A percentile compares a stretch with the other conserved stretches of the same genome.
Evolutionary conservation across 2,329 filamentous ascomycete species (phyloP).

Genomic region (Penicillium sp.): DNA sequence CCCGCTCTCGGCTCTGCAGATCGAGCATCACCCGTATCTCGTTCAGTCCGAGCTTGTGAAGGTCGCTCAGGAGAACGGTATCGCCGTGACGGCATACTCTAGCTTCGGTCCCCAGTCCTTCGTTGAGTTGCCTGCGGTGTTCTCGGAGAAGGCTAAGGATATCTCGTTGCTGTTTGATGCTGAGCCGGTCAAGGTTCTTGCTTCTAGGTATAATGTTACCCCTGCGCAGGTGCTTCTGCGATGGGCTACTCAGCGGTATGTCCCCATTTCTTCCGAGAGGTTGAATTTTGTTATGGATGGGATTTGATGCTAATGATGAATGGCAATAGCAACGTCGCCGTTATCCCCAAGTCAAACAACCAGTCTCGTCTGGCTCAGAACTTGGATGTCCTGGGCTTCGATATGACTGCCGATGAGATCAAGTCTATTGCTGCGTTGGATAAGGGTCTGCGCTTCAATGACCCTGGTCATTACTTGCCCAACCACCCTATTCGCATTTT

Average conservation of each 20-base stretch:
- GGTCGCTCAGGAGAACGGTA: slow-evolving; percentile 18
- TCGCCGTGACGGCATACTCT: slow-evolving; percentile 21
- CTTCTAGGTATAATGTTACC: slow-evolving; percentile 12
- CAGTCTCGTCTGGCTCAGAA: slow-evolving; percentile 17
- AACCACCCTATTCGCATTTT: slow-evolving; percentile 20
- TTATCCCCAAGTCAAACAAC: slow-evolving; percentile 24
- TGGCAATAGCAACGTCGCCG: slow-evolving; percentile 8
- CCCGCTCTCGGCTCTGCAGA: slow-evolving; percentile 16
- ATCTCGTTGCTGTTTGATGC: slow-evolving; percentile 19
- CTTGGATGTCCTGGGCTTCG: slow-evolving; percentile 17
- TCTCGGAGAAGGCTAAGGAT: slow-evolving; percentile 17
- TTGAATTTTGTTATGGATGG: background rate
- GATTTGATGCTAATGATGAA: background rate
- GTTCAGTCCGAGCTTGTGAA: slow-evolving; percentile 17
- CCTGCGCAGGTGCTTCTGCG: slow-evolving; percentile 20
- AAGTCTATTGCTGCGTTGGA: background rate
- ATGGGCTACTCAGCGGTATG: slow-evolving; percentile 20
- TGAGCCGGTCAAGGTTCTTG: slow-evolving; percentile 12
- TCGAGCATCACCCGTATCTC: slow-evolving; percentile 23
- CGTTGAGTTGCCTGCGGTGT: slow-evolving; percentile 16
- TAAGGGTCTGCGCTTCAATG: slow-evolving; percentile 5
- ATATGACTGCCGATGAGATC: slow-evolving; percentile 2
- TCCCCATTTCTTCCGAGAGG: background rate
- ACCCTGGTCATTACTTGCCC: slow-evolving; percentile 7
- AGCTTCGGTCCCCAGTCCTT: slow-evolving; percentile 21